Conservation (phyloP, 345 rosid species). For the Chamaenerion angustifolium region DNA sequence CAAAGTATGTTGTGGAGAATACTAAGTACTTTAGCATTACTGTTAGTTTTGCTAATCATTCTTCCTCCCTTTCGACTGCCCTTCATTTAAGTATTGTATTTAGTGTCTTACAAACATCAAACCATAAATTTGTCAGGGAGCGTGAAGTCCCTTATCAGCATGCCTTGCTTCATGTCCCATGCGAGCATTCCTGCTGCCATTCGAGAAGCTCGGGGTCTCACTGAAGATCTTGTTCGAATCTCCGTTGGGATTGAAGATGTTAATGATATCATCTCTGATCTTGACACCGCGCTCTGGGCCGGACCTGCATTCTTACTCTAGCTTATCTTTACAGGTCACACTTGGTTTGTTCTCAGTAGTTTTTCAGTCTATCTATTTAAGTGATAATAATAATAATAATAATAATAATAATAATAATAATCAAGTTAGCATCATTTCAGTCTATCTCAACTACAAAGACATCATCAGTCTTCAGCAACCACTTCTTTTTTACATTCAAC, state of each 20-base stretch:
- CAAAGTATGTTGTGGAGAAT: slow-evolving; percentile 76
- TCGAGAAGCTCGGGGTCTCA: slow-evolving; percentile 83
- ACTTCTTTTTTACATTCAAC: no score
- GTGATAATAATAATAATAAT: no score
- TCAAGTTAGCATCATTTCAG: no score
- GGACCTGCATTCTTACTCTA: slow-evolving; percentile 30
- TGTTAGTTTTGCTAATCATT: slow-evolving; percentile 82
- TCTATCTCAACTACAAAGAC: no score
- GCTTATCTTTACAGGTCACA: not conserved
- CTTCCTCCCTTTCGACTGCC: not conserved
- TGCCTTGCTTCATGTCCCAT: slow-evolving; percentile 99
- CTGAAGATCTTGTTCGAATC: slow-evolving; percentile 76
- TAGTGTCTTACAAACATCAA: not conserved
- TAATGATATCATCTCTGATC: slow-evolving; percentile 70
- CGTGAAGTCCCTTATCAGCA: slow-evolving; percentile 89
- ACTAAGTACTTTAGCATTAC: slow-evolving; percentile 89
- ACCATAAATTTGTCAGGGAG: slow-evolving; percentile 34
- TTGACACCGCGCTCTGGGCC: slow-evolving; percentile 57
- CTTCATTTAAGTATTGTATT: not conserved
- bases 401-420: no score
- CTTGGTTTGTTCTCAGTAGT: no score
- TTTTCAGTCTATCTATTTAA: no score
- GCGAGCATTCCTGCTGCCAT: slow-evolving; percentile 78
- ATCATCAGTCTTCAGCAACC: no score
- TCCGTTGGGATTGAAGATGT: slow-evolving; percentile 95